A percentile compares a stretch with the other conserved stretches of the same genome.
phyloP scores from a whole-genome alignment of 257 asterid genomes.

The Anisodus acutangulus region DNA sequence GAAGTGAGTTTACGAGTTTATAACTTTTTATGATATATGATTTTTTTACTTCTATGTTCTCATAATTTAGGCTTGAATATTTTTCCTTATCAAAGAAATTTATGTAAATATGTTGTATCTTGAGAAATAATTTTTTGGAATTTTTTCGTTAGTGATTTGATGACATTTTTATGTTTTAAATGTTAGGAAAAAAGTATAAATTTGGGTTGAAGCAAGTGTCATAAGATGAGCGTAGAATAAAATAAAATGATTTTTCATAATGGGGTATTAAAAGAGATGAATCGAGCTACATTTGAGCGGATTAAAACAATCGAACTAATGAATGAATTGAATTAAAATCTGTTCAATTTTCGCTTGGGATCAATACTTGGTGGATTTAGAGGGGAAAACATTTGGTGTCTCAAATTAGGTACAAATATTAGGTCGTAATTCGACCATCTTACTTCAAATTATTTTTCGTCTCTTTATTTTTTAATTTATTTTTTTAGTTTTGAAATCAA shows the following conservation, averaged over 20 bases:
- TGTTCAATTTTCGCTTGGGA: background rate
- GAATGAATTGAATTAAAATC: background rate
- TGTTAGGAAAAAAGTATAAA: background rate
- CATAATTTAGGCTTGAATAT: background rate
- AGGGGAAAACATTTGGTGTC: background rate
- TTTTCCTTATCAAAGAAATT: background rate
- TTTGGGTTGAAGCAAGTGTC: background rate
- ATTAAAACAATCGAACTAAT: background rate
- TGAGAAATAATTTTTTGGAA: background rate
- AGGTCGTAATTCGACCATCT: background rate
- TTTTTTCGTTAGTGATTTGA: background rate
- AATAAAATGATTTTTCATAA: background rate
- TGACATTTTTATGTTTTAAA: background rate
- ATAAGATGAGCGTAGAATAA: background rate
- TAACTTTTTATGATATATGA: background rate
- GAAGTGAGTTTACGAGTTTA: slow-evolving; percentile 16
- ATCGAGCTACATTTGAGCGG: background rate
- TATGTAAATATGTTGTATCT: background rate
- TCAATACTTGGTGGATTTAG: background rate
- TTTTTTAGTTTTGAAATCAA: background rate
- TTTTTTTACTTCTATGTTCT: background rate
- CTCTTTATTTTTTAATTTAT: background rate
- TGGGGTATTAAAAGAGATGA: background rate
- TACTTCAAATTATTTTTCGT: background rate
- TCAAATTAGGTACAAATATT: background rate